A percentile compares a stretch with the other conserved stretches of the same genome.
These are phyloP conservation scores for Cryphonectria radicalis DNA, from an alignment of 2,329 filamentous ascomycete species.

Conservation along the genomic window DNA sequence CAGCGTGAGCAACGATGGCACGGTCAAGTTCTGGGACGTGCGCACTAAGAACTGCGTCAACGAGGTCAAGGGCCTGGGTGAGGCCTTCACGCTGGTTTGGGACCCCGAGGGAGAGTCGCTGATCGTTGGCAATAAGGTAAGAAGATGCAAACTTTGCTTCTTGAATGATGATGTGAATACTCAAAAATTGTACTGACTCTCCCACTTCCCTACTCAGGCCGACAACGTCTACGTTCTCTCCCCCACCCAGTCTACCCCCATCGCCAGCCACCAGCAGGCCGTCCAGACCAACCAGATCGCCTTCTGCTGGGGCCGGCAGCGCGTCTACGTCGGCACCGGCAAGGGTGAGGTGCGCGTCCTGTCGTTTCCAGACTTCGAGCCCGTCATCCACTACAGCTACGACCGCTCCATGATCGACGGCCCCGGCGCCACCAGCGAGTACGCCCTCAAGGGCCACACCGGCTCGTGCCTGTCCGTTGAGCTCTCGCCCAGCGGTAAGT, in stretches of 20 bases:
- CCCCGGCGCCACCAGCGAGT: constrained; percentile 46
- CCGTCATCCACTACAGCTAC: constrained; percentile 54
- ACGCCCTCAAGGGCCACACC: constrained; percentile 73
- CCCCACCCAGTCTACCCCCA: constrained; percentile 58
- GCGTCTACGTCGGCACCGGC: constrained; percentile 71
- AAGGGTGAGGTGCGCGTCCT: constrained; percentile 74
- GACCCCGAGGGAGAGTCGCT: constrained; percentile 71
- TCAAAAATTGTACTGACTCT: neutral
- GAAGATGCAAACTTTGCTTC: constrained; percentile 25
- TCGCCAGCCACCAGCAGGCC: constrained; percentile 63
- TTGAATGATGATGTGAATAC: neutral
- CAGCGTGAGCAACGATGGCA: constrained; percentile 74
- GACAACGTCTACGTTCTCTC: constrained; percentile 67
- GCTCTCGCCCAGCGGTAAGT: constrained; percentile 71
- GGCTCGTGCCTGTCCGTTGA: constrained; percentile 71
- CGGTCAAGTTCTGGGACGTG: constrained; percentile 81
- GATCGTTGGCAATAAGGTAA: constrained; percentile 74
- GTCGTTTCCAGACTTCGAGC: constrained; percentile 67
- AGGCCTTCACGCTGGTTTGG: constrained; percentile 75
- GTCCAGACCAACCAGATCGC: constrained; percentile 73
- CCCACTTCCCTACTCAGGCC: constrained; percentile 47
- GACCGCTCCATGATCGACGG: constrained; percentile 41
- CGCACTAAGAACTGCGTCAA: constrained; percentile 72
- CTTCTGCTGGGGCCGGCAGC: constrained; percentile 74
- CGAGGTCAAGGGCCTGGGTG: constrained; percentile 68